Conservation (phyloP, 768 basidiomycete species). For the Asterophora parasitica region DNA sequence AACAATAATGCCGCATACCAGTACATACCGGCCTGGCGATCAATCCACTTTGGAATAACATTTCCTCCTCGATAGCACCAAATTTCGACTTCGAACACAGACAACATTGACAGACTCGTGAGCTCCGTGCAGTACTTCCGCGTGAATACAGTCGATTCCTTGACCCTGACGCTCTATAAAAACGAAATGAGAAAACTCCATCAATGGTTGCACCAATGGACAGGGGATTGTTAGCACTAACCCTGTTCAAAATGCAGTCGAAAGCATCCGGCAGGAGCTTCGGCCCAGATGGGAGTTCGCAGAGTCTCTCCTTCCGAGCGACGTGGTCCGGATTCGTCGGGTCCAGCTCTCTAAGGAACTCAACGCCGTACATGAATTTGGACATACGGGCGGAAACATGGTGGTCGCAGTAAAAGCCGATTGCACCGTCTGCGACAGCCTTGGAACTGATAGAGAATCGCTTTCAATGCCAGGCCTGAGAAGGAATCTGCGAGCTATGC, state of each 20-base stretch:
- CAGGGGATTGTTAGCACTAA: slow-evolving; percentile 26
- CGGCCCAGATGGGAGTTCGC: slow-evolving; percentile 74
- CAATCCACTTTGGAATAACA: slow-evolving; percentile 68
- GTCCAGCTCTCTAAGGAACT: slow-evolving; percentile 68
- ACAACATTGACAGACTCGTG: slow-evolving; percentile 68
- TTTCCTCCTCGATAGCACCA: slow-evolving; percentile 83
- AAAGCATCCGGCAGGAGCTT: slow-evolving; percentile 78
- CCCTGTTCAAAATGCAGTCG: slow-evolving; percentile 71
- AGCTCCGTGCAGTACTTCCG: slow-evolving; percentile 81
- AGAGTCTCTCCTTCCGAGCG: slow-evolving; percentile 57
- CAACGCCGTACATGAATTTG: slow-evolving; percentile 79
- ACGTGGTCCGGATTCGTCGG: slow-evolving; percentile 61
- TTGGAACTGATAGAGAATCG: slow-evolving; percentile 53
- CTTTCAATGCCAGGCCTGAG: neutral
- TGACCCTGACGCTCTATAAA: slow-evolving; percentile 62
- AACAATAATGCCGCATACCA: neutral
- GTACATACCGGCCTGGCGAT: slow-evolving; percentile 47
- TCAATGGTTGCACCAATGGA: neutral
- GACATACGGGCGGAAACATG: slow-evolving; percentile 80
- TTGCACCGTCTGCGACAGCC: slow-evolving; percentile 79
- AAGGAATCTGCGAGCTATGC: slow-evolving; percentile 13
- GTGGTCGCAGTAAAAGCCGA: slow-evolving; percentile 82
- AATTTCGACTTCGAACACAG: slow-evolving; percentile 79
- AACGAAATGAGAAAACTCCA: neutral
- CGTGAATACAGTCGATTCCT: slow-evolving; percentile 77